Percentiles rank a stretch among this genome's conserved stretches.
Conservation (phyloP, 176 grass and related monocot genomes). For the Poa pratensis region DNA sequence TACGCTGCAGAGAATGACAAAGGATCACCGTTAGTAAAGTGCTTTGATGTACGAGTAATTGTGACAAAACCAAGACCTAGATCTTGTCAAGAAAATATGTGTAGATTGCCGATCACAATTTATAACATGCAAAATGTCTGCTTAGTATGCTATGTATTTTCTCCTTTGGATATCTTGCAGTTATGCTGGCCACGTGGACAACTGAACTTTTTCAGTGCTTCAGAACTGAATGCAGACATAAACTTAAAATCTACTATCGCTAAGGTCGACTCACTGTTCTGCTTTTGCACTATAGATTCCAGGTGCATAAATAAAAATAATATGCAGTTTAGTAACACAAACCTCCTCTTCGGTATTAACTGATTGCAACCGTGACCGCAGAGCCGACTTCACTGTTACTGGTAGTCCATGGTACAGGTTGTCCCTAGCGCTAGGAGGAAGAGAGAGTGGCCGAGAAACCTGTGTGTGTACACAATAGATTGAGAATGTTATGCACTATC, state of each 20-base stretch:
- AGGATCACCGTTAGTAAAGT: constrained; percentile 1
- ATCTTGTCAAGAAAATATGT: neutral
- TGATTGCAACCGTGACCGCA: constrained; percentile 69
- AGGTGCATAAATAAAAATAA: neutral
- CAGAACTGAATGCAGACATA: neutral
- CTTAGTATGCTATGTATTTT: neutral
- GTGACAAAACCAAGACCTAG: neutral
- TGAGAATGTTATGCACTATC: constrained; percentile 1
- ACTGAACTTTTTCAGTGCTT: neutral
- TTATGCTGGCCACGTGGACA: neutral
- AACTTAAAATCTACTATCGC: neutral
- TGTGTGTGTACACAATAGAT: constrained; percentile 34
- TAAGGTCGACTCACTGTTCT: neutral
- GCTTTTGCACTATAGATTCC: neutral
- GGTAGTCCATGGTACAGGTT: constrained; percentile 92
- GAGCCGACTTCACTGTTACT: constrained; percentile 65
- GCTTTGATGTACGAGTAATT: neutral
- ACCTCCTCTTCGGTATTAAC: constrained; percentile 77
- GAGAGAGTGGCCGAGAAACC: constrained; percentile 86
- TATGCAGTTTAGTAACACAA: constrained; percentile 33
- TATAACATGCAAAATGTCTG: neutral
- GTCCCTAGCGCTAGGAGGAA: constrained; percentile 91
- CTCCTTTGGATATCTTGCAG: neutral
- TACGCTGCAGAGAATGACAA: constrained; percentile 51
- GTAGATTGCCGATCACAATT: neutral